phyloP scores from a whole-genome alignment of 768 basidiomycete species.

The Termitomyces sp. region DNA sequence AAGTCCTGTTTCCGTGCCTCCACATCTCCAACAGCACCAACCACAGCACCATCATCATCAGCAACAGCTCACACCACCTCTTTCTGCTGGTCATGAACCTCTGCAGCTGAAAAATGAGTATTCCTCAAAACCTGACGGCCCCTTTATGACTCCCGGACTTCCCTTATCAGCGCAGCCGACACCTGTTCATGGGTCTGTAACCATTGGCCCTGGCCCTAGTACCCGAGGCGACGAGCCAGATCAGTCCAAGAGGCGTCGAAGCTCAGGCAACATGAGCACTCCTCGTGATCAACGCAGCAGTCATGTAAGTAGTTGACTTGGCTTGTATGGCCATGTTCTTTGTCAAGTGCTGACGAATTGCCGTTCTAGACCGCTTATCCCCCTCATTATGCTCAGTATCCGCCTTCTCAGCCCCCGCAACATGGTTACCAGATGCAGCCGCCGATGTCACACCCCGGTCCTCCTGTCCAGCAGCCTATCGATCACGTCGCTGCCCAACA shows the following conservation, averaged over 20 bases:
- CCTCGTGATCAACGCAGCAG: slow-evolving; percentile 46
- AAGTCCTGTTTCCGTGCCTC: slow-evolving; percentile 23
- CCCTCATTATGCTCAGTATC: slow-evolving; percentile 42
- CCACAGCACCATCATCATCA: slow-evolving; percentile 38
- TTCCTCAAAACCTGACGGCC: slow-evolving; percentile 46
- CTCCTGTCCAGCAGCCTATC: slow-evolving; percentile 29
- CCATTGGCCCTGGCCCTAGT: slow-evolving; percentile 27
- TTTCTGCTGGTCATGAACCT: slow-evolving; percentile 41
- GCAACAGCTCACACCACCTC: slow-evolving; percentile 47
- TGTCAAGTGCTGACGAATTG: slow-evolving; percentile 8
- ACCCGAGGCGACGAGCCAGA: slow-evolving; percentile 35
- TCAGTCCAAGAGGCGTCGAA: slow-evolving; percentile 43
- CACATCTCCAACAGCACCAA: slow-evolving; percentile 27
- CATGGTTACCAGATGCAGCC: slow-evolving; percentile 30
- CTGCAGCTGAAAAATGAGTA: slow-evolving; percentile 36
- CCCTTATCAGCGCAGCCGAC: slow-evolving; percentile 43
- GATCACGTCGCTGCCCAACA: slow-evolving; percentile 41
- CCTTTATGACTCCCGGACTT: slow-evolving; percentile 45
- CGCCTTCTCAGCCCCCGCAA: slow-evolving; percentile 31
- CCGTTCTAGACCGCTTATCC: slow-evolving; percentile 33
- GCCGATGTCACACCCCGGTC: slow-evolving; percentile 25
- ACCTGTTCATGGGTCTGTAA: slow-evolving; percentile 36
- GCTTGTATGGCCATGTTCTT: slow-evolving; percentile 3
- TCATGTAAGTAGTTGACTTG: slow-evolving; percentile 39
- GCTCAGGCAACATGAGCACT: slow-evolving; percentile 30